These are phyloP conservation scores for Curvularia hawaiiensis DNA, from an alignment of 2,329 filamentous ascomycete genomes.

Conservation along the genomic window DNA sequence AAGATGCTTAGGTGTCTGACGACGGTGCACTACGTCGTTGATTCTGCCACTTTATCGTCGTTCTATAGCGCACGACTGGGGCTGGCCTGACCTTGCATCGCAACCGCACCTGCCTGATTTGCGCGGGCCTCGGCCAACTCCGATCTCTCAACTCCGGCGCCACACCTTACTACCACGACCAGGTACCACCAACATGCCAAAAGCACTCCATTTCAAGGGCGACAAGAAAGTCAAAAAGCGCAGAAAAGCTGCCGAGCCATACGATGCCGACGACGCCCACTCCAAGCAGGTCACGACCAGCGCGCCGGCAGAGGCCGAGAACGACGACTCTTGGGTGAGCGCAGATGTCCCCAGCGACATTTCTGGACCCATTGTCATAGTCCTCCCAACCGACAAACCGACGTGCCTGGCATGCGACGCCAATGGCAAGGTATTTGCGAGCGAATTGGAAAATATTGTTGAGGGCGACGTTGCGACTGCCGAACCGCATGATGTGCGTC, in stretches of 20 bases:
- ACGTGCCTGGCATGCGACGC: conserved; percentile 84
- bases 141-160: conserved; percentile 24
- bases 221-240: conserved; percentile 95
- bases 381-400: conserved; percentile 75
- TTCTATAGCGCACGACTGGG: conserved; percentile 10
- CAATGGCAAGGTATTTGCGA: conserved; percentile 83
- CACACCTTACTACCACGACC: conserved; percentile 16
- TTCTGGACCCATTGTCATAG: conserved; percentile 79
- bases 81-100: conserved; percentile 18
- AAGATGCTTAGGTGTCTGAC: not conserved
- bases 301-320: conserved; percentile 54
- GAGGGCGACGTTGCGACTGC: conserved; percentile 82
- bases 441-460: conserved; percentile 83
- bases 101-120: conserved; percentile 38
- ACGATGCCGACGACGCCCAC: conserved; percentile 46
- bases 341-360: conserved; percentile 78
- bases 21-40: conserved; percentile 6
- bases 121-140: conserved; percentile 32
- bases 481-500: conserved; percentile 92
- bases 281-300: conserved; percentile 45
- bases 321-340: conserved; percentile 90
- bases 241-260: conserved; percentile 69
- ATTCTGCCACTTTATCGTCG: conserved; percentile 23
- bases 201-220: conserved; percentile 92
- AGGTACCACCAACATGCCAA: conserved; percentile 67